Percentiles rank a stretch among this genome's conserved stretches.
Conservation (phyloP, 345 rosid species). For the Eucalyptus sideroxylon region DNA sequence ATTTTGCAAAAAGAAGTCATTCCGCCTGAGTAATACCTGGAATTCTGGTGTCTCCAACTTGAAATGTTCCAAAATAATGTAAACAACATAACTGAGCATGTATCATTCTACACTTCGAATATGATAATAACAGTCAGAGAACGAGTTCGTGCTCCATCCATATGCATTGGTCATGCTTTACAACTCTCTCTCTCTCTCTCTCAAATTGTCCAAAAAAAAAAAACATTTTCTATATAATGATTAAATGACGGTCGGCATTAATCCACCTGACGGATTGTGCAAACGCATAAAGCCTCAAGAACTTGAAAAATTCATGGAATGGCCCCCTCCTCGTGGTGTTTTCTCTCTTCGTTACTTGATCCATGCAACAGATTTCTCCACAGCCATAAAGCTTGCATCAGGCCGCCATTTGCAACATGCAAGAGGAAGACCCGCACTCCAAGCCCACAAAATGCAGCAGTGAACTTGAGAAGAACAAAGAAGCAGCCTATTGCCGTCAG, state of each 20-base stretch:
- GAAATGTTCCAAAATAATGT: background rate
- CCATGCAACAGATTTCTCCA: conserved; percentile 11
- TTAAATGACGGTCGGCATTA: background rate
- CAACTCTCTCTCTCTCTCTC: background rate
- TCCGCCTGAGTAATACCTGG: background rate
- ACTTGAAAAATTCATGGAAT: background rate
- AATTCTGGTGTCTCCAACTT: background rate
- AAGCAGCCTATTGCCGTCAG: conserved; percentile 13
- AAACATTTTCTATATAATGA: background rate
- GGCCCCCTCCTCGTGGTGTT: background rate
- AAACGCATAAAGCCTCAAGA: background rate
- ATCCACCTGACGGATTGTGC: background rate
- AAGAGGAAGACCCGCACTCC: conserved; percentile 9
- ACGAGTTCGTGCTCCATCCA: background rate
- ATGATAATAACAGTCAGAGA: background rate
- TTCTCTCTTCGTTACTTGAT: background rate
- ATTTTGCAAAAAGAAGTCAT: background rate
- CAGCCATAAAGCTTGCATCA: conserved; percentile 40
- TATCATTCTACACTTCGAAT: background rate
- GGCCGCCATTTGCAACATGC: conserved; percentile 45
- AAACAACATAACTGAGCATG: background rate
- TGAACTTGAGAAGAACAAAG: conserved; percentile 21
- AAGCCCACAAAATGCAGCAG: conserved; percentile 4
- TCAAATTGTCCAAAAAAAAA: background rate
- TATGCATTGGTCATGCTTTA: background rate